Evolutionary conservation across 2,329 filamentous ascomycete genomes (phyloP), one percentile per base, ranked within the genome.

Genomic region (Blastomyces gilchristii): DNA sequence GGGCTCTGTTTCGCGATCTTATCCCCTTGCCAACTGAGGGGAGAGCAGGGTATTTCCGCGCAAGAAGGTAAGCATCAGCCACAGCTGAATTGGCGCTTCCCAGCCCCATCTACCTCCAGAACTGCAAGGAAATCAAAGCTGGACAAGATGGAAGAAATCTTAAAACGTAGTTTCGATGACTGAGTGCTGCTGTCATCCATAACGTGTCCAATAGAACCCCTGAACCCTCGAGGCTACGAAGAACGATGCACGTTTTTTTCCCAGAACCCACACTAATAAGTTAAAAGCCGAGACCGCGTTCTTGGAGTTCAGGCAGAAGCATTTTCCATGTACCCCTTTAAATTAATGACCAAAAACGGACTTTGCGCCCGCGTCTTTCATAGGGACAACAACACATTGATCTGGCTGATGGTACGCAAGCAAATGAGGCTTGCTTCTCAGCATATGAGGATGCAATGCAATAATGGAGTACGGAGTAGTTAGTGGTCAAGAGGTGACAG

Each of bases 261-360:
- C 9, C 6, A 37, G 2, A 8, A 52, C 2, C 1, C 25, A n/a
- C 37, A 43, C 25, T 43, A 22, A 22, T 22, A 22, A 22, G n/a
- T 22, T 22, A 59, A 25, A 34, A 22, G 41, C 41, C 53, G 12
- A 39, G 53, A 47, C 22, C 16, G 18, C 16, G 43, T 18, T 28
- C 31, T 49, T 49, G 25, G 41, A 50, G 25, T 59, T 59, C 58
- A 59, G 58, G 58, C 58, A 59, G 58, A 59, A 47, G 39, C 43
- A 25, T 59, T 59, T 47, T 4, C 5, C 11, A 3, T 11, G 4
- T 16, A 39, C 22, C 39, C 52, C 31, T 56, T 37, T 18, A 4
- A 56, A 56, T 56, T 56, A 39, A 56, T 56, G 31, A 37, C 31
- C 31, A n/a, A 22, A 18, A 39, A 56, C 39, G 18, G 49, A 52